Base-by-base conservation (phyloP, 805 yeast species). In the Wickerhamomyces ciferrii region DNA sequence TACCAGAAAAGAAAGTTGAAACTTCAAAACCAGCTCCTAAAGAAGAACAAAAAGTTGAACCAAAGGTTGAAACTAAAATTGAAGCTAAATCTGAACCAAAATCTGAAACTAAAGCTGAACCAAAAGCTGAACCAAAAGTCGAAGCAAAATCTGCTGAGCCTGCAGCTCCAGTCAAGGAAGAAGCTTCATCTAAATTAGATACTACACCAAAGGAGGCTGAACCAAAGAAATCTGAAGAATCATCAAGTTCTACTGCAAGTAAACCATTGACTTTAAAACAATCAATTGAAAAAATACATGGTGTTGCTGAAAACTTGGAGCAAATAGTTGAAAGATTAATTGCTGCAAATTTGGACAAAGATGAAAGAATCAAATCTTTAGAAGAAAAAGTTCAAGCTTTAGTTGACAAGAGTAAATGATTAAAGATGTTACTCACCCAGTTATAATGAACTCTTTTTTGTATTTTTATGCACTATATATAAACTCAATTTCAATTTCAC, bases 221-320 rank as follows among this genome's bases (percentile, higher is more conserved):
- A 40, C 36, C 48, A 46, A 51, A n/a, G n/a, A n/a, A 43, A 27
- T 42, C 43, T 38, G 42, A 13, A 15, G 29, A 45, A 37, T 43
- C 57, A n/a, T 48, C 48, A 43, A 23, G 44, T 3, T 37, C 63
- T 18, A 50, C 56, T 19, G 58, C 66, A 17, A 61, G 69, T 25
- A 72, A 75, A 24, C 79, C 87, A 18, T 74, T 85, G 29, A 85
- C 90, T 0, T 70, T 87, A 49, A 84, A 84, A 56, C 84, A 79
- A 10, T 80, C 89, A 1, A 83, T 86, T 29, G 92, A 84, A 52
- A 83, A 76, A 51, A 69, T 87, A 45, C 79, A 85, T 5, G 48
- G 67, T 2, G 63, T 87, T 31, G 89, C 84, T 19, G 67, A 69
- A 3, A 68, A 72, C 25, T 70, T 87, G 41, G 90, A 86, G 60